Base-by-base conservation (phyloP, 768 basidiomycete species). In the Multifurca ochricompacta region DNA sequence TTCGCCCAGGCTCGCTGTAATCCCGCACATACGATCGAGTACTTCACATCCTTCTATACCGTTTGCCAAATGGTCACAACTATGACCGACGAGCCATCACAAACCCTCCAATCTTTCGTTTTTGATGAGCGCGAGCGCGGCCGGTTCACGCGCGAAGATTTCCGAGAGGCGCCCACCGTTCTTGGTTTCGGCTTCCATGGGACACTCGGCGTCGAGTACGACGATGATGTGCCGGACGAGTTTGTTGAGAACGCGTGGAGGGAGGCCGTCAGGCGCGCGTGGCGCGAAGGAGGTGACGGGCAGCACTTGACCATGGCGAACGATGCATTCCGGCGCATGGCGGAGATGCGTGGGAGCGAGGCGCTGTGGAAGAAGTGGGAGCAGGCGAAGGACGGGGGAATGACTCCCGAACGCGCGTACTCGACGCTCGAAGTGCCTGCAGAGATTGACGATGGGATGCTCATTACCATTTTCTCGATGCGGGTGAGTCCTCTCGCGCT, bases 1-100 rank as follows among this genome's bases (percentile, higher is more conserved):
- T 68, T 83, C 51, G 83, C 87, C 0, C 87, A 91, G 67, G 85
- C 81, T 64, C 84, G 87, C 55, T 92, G 90, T 67, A 82, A 91
- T 62, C 87, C 87, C 28, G 70, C 68, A 3, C 69, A 74, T 34
- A 90, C 87, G 0, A 59, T 80, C 4, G 65, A 69, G 13, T 85
- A 89, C 66, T 90, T 87, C 66, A 76, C 78, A 2, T 72, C 74
- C 49, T 69, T 91, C 37, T 73, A 71, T 28, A 67, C 68, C 37
- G 71, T 89, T 49, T 72, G 81, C 13, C 69, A 72, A 50, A 66
- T 71, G 14, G 70, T 87, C 55, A 70, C 78, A 49, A 71, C 72
- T 45, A 70, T 75, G 50, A 75, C 75, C 28, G 73, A 80, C 68
- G 60, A 77, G 70, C 55, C 66, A 62, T 52, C 74, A 63, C 63